Evolutionary conservation across 768 basidiomycete genomes (phyloP), one percentile per base, ranked within the genome.

Genomic region (Termitomyces heimii): DNA sequence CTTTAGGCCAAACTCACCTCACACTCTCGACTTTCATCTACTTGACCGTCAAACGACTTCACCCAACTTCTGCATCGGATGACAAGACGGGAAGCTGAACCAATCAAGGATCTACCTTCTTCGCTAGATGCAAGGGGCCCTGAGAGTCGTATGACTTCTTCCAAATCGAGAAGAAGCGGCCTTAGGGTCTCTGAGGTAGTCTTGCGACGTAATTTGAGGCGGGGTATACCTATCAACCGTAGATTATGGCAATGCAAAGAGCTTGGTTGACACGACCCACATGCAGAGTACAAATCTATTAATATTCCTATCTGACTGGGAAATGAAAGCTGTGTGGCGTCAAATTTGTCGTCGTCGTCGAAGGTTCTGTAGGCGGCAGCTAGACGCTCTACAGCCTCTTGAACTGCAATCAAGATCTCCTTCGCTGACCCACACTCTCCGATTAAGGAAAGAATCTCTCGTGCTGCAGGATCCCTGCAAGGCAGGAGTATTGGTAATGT

Each of bases 321-420:
- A 16, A 67, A 61, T 18, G 73, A 69, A 16, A 54, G 58, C 34
- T 31, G 49, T 46, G 51, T 53, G 28, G 56, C 63, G 18, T 66
- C 66, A 6, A 65, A 68, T 10, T 69, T 66, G 26, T 70, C 68
- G 10, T 71, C 68, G 10, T 71, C 70, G 46, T 66, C 59, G 4
- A 53, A 49, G 24, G 37, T 53, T n/a, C 52, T 35, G 6, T 72
- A 49, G 16, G 63, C 53, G 34, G 40, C 60, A 37, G 68, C 65
- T 6, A 80, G 51, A 8, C 68, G 71, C 61, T 81, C 80, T 22
- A 75, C 48, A 14, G 68, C 69, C 62, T 81, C 82, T 63, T 82
- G 78, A 6, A 69, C 68, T 2, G 75, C 74, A 37, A 83, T 75
- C 1, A 79, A 63, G 0, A 77, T 70, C 61, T 83, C 82, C 56